Base-by-base conservation (phyloP, 495 filamentous ascomycete genomes). In the Penicillium silybi region DNA sequence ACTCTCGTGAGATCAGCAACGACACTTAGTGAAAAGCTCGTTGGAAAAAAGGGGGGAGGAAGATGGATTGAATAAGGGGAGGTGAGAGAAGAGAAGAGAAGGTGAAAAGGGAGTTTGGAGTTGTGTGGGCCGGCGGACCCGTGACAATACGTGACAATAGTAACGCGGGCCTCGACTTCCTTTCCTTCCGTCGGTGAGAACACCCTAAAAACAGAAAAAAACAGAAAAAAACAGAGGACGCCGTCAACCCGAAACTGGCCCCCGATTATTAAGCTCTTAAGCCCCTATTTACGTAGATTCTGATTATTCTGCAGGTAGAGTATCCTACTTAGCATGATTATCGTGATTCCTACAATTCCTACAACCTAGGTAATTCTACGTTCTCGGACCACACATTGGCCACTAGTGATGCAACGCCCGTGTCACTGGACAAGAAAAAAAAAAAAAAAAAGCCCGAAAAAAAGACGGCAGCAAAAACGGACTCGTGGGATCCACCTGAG, bases 21-120 rank as follows among this genome's bases (percentile, higher is more conserved):
- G 72, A 76, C 67, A 74, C 73, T 75, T 77, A 77, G 68, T 74
- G 71, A 77, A 77, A 77, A 75, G 73, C 71, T 77, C 73, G 73
- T 73, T 75, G 68, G 57, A 54, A 65, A 29, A 51, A 41, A 26
- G 49, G 46, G 56, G 49, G 52, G 51, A 29, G 42, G 37, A 56
- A 54, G 44, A 44, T 48, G 46, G 50, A 29, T 51, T 35, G 40
- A 44, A 51, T 25, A 65, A 32, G 47, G 32, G 48, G 22, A 51
- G 48, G 48, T 48, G 44, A 46, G 50, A 47, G 54, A 53, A 53
- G 47, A 44, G 22, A 51, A 55, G 53, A 50, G 48, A 46, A 58
- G 46, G 53, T 46, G 53, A 55, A 51, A 57, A 60, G 45, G 50
- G 54, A 59, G 45, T 40, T 48, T 39, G 48, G 46, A 26, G 48